Conservation (phyloP, 371 early-diverging fungal species). For the Lichtheimia ramosa region DNA sequence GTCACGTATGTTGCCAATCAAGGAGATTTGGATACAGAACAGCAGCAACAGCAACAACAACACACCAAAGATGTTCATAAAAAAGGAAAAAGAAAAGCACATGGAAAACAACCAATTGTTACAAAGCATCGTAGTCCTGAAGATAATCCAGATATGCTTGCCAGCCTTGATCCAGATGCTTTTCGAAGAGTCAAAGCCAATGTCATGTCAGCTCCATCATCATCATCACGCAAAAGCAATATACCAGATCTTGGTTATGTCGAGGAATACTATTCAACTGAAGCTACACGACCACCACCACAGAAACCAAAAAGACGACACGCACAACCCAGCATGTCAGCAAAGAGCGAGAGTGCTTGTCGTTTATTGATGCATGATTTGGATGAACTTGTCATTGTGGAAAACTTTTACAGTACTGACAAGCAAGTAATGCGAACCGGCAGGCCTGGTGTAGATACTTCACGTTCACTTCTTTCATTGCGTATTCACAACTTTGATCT, state of each 20-base stretch:
- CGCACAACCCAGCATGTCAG: slow-evolving; percentile 6
- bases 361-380: slow-evolving; percentile 28
- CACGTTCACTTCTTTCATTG: slow-evolving; percentile 41
- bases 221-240: neutral
- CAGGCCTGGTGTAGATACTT: slow-evolving; percentile 25
- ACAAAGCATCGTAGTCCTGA: neutral
- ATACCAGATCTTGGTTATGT: slow-evolving; percentile 40
- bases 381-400: slow-evolving; percentile 49
- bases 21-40: slow-evolving; percentile 17
- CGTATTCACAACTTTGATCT: slow-evolving; percentile 61
- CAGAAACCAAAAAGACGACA: slow-evolving; percentile 32
- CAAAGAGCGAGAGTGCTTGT: slow-evolving; percentile 26
- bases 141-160: slow-evolving; percentile 28
- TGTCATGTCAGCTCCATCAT: neutral
- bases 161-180: slow-evolving; percentile 63
- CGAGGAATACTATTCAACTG: slow-evolving; percentile 51
- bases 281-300: slow-evolving; percentile 11
- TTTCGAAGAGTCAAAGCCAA: slow-evolving; percentile 28
- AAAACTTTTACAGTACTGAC: slow-evolving; percentile 60
- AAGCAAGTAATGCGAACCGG: slow-evolving; percentile 30
- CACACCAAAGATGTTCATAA: neutral
- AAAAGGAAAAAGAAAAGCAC: slow-evolving; percentile 2
- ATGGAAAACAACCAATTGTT: neutral
- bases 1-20: slow-evolving; percentile 39
- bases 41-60: neutral